phyloP scores from a whole-genome alignment of 768 basidiomycete genomes.

The Hygrophorus pudorinus region DNA sequence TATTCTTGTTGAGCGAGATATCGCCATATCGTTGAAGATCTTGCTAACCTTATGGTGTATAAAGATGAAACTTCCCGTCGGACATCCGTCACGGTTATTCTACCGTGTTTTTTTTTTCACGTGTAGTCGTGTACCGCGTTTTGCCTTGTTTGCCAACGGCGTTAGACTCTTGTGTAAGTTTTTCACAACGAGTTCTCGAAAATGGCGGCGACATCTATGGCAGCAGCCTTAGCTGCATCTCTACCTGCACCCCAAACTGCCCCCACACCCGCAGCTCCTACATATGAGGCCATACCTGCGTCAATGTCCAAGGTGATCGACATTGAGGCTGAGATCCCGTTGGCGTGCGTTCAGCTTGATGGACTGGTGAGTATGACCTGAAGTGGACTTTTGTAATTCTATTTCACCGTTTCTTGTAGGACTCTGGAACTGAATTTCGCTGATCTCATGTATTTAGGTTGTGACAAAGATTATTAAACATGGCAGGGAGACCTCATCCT shows the following conservation, averaged over 20 bases:
- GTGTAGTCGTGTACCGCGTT: too few species aligned
- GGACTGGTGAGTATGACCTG: slow-evolving; percentile 55
- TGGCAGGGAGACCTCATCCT: slow-evolving; percentile 63
- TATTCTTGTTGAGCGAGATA: slow-evolving; percentile 67
- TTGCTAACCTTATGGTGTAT: neutral
- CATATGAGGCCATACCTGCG: slow-evolving; percentile 81
- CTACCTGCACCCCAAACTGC: slow-evolving; percentile 57
- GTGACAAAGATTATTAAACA: slow-evolving; percentile 93
- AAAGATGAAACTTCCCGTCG: neutral
- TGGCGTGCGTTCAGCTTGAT: slow-evolving; percentile 75
- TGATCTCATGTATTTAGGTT: slow-evolving; percentile 40
- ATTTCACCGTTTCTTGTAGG: neutral
- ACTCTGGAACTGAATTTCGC: neutral
- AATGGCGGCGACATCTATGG: slow-evolving; percentile 80
- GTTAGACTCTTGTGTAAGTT: slow-evolving; percentile 9
- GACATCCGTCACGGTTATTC: too few species aligned
- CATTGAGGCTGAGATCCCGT: slow-evolving; percentile 81
- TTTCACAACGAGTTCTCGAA: neutral
- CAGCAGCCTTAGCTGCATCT: slow-evolving; percentile 82
- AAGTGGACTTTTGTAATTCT: neutral
- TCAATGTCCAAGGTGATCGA: slow-evolving; percentile 92
- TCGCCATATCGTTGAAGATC: slow-evolving; percentile 18
- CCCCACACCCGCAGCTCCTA: slow-evolving; percentile 51
- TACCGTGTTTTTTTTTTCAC: too few species aligned
- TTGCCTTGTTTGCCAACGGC: neutral